Conservation (phyloP, 2,329 filamentous ascomycete species). For the Colletotrichum destructivum region DNA sequence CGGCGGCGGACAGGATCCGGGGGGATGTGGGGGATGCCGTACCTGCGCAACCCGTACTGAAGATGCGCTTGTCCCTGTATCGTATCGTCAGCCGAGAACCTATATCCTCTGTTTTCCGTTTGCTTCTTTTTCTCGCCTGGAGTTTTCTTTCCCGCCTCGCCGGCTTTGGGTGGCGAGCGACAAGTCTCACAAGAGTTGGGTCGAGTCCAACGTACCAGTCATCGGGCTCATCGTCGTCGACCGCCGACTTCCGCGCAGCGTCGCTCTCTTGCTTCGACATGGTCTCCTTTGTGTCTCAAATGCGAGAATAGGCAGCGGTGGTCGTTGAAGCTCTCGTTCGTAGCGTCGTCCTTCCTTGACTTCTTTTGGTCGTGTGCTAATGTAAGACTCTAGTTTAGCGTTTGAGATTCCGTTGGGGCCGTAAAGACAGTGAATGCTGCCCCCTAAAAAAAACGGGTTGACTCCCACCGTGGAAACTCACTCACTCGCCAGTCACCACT, state of each 20-base stretch:
- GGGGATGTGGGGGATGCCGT: slow-evolving; percentile 46
- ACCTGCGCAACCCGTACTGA: slow-evolving; percentile 95
- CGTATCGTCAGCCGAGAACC: neutral
- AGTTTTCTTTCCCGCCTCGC: neutral
- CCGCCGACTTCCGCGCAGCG: slow-evolving; percentile 54
- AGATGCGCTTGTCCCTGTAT: slow-evolving; percentile 94
- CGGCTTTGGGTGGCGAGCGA: neutral
- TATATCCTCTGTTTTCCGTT: neutral
- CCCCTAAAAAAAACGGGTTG: slow-evolving; percentile 26
- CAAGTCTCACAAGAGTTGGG: neutral
- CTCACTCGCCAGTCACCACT: neutral
- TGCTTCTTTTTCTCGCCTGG: neutral
- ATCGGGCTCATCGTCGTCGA: slow-evolving; percentile 89
- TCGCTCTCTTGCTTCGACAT: slow-evolving; percentile 71
- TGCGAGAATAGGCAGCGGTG: no score
- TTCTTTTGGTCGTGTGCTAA: slow-evolving; percentile 1
- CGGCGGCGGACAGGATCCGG: neutral
- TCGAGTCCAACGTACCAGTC: slow-evolving; percentile 79
- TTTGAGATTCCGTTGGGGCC: slow-evolving; percentile 23
- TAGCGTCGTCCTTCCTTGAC: no score
- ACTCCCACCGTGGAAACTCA: slow-evolving; percentile 6
- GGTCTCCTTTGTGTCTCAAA: neutral
- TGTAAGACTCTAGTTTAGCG: slow-evolving; percentile 22
- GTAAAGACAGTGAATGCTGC: slow-evolving; percentile 17
- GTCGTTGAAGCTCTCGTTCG: no score